These are phyloP conservation scores for Andrographis paniculata DNA, from an alignment of 305 asterid species.

Conservation along the genomic window DNA sequence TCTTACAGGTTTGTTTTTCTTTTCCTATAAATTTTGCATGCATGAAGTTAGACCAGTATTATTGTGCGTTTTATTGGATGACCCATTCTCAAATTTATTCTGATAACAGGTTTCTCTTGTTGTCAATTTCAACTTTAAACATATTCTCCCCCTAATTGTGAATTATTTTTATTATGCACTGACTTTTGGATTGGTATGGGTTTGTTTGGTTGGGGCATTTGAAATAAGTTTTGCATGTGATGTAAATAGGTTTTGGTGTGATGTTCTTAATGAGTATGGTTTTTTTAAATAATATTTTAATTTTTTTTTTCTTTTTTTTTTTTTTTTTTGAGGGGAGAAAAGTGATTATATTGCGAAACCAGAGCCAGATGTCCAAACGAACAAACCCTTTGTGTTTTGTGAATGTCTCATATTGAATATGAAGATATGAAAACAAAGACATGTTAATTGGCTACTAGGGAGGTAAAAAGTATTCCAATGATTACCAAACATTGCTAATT, in stretches of 20 bases:
- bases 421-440: background rate
- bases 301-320: too few species aligned
- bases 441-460: background rate
- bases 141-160: background rate
- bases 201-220: background rate
- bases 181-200: background rate
- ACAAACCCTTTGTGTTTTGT: too few species aligned
- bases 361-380: too few species aligned
- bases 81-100: background rate
- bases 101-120: slow-evolving; percentile 3
- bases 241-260: too few species aligned
- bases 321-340: too few species aligned
- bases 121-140: background rate
- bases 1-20: slow-evolving; percentile 58
- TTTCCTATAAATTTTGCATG: slow-evolving; percentile 6
- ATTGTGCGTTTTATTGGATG: slow-evolving; percentile 8
- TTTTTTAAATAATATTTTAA: too few species aligned
- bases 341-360: too few species aligned
- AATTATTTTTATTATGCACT: background rate
- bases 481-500: slow-evolving; percentile 8
- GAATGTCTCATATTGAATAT: too few species aligned
- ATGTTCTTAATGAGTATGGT: too few species aligned
- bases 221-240: too few species aligned
- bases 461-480: background rate
- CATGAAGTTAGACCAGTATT: slow-evolving; percentile 1